Conservation (phyloP, 805 yeast genomes). For the Ogataea pilisensis region DNA sequence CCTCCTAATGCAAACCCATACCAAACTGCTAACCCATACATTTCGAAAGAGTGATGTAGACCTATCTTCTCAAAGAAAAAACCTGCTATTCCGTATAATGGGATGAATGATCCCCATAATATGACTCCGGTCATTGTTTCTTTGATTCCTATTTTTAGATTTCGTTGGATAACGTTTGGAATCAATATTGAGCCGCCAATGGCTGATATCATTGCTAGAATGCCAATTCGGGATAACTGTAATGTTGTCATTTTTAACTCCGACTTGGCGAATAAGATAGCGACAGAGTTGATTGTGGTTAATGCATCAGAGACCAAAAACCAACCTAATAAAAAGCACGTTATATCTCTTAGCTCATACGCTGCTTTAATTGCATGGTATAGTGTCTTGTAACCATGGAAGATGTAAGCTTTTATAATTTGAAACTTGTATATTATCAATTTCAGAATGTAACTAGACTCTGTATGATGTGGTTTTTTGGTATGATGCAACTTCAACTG, state of each 20-base stretch:
- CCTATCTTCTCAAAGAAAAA: conserved; percentile 55
- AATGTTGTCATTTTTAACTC: conserved; percentile 67
- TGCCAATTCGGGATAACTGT: conserved; percentile 59
- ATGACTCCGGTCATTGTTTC: conserved; percentile 48
- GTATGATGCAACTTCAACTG: conserved; percentile 24
- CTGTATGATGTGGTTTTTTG: conserved; percentile 7
- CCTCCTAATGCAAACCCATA: conserved; percentile 77
- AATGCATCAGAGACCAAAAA: conserved; percentile 70
- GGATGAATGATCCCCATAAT: conserved; percentile 60
- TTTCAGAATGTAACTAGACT: conserved; percentile 8
- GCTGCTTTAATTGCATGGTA: conserved; percentile 56
- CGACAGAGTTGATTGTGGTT: conserved; percentile 77
- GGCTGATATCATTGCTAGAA: conserved; percentile 63
- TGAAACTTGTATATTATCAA: conserved; percentile 10
- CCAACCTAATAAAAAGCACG: conserved; percentile 69
- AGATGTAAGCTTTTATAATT: conserved; percentile 33
- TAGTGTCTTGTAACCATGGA: conserved; percentile 62
- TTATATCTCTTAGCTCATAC: conserved; percentile 55
- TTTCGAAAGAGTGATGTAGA: conserved; percentile 58
- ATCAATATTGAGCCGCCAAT: conserved; percentile 59
- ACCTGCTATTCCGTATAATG: conserved; percentile 68
- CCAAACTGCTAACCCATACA: conserved; percentile 67
- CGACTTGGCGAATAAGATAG: conserved; percentile 69
- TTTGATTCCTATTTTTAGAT: conserved; percentile 41
- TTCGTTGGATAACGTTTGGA: conserved; percentile 41